Conservation (phyloP, 176 grass and related monocot species). For the Ampelocalamus luodianensis region DNA sequence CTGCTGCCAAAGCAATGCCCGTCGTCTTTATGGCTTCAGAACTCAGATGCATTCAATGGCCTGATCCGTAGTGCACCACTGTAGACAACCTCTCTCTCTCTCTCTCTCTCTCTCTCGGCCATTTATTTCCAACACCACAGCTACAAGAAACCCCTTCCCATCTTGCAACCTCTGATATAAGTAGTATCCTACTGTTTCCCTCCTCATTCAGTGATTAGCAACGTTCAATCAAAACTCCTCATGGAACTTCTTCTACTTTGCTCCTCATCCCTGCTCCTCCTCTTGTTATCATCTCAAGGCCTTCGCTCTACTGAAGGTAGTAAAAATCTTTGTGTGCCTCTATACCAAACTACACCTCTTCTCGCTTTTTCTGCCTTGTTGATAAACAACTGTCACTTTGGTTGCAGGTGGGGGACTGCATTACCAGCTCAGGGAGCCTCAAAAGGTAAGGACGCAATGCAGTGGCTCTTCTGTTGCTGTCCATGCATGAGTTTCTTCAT, state of each 20-base stretch:
- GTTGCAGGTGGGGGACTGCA: slow-evolving; percentile 46
- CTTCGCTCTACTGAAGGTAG: slow-evolving; percentile 42
- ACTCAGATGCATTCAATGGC: slow-evolving; percentile 59
- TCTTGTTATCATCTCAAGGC: slow-evolving; percentile 40
- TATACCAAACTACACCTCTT: slow-evolving; percentile 7
- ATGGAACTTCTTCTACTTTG: slow-evolving; percentile 38
- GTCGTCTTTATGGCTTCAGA: slow-evolving; percentile 54
- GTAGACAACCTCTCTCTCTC: slow-evolving; percentile 23
- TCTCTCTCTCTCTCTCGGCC: slow-evolving; percentile 4
- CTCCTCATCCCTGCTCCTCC: slow-evolving; percentile 44
- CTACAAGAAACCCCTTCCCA: slow-evolving; percentile 39
- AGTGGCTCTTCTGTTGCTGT: background rate
- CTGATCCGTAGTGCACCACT: slow-evolving; percentile 46
- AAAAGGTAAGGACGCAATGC: slow-evolving; percentile 7
- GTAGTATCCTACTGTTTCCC: slow-evolving; percentile 27
- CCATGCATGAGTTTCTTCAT: background rate
- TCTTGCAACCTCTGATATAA: slow-evolving; percentile 41
- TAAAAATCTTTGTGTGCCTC: background rate
- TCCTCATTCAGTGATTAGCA: slow-evolving; percentile 29
- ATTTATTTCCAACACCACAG: slow-evolving; percentile 41
- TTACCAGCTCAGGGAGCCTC: slow-evolving; percentile 30
- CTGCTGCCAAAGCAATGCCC: slow-evolving; percentile 37
- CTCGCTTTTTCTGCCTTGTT: background rate
- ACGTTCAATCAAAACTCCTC: slow-evolving; percentile 37
- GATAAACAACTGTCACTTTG: background rate